Evolutionary conservation across 1,284 basidiomycete genomes (phyloP), one percentile per base, ranked within the genome.

Genomic region (Psilocybe mexicana): DNA sequence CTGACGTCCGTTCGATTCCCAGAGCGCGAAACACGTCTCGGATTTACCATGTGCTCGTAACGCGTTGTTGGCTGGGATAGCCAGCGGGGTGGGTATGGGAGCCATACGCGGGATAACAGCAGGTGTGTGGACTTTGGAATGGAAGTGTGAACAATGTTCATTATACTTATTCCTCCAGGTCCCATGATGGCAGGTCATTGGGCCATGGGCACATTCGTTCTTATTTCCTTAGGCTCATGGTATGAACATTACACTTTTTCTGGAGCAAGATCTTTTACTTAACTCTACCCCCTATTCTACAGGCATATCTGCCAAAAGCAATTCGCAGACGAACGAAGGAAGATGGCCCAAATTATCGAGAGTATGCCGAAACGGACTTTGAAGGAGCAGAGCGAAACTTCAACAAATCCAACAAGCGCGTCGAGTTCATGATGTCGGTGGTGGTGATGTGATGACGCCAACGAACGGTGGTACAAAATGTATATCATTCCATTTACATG

Each of bases 31-130:
- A 55, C 72, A 78, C 67, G 70, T 80, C 30, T 68, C 70, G 42
- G 73, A 88, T 64, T 78, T 90, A 11, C 89, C 88, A 10, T 91
- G 88, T 67, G 83, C 88, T 40, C 79, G 89, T 25, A 77, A 74
- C 62, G 77, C 77, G 57, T 63, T 81, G 35, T 63, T 81, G 28
- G 70, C 70, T 43, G 79, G 79, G 5, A 81, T 81, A 63, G 76
- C 74, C 10, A 74, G 77, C 44, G 79, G 80, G 57, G 71, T 79
- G 2, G 80, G 88, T 5, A 76, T 81, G 58, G 79, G 79, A 38
- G 74, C 87, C 25, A 74, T 81, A 59, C 72, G 79, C 51, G 79
- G 75, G 4, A 61, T 81, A 28, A 74, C 78, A 56, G 69, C 74
- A 14, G 69, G 80, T 80, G 57, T 59, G 74, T 72, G 3, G 24